Evolutionary conservation across 2,329 filamentous ascomycete species (phyloP), one percentile per base, ranked within the genome.

Genomic region (Hypomyces rosellus): DNA sequence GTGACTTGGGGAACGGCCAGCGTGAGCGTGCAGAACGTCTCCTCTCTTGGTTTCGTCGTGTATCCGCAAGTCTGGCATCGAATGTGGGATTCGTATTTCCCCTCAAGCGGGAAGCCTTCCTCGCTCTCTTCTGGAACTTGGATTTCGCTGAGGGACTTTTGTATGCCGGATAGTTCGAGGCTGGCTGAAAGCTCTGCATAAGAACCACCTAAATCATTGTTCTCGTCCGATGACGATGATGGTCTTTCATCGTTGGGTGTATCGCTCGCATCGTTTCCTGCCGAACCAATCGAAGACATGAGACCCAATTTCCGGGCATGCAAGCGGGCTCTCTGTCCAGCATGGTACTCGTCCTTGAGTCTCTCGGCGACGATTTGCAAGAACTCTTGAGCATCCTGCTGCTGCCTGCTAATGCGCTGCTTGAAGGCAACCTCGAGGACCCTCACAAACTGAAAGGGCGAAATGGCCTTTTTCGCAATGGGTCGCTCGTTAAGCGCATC

Each of bases 341-440:
- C 90, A 64, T 95, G 85, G 62, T 96, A 96, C 69, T 99, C 93
- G 63, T 99, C 93, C 61, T 89, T 90, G 50, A 99, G 74, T 47
- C 92, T 80, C 71, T 99, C 92, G 3, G 89, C 87, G 12, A 99
- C 86, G 45, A 97, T 85, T 70, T 99, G 93, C 50, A 99, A 71
- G 56, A 99, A 96, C 67, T 99, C 93, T 64, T 99, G 93, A 11
- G 93, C 93, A 72, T 99, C 93, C 69, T 99, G 93, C 69, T 99
- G 93, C 64, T 93, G 89, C 48, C 92, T 80, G 64, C 88, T 96
- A 60, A 99, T 95, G 60, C 88, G 84, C 61, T 95, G 92, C 50
- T 83, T 82, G 63, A 96, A 99, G 1, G 92, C 90, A 30, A 76
- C 74, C 71, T 99, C 93, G 46, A 99, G 74, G 0, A 88, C 85